Base-by-base conservation (phyloP, 805 yeast species). In the Huiozyma sinensis region DNA sequence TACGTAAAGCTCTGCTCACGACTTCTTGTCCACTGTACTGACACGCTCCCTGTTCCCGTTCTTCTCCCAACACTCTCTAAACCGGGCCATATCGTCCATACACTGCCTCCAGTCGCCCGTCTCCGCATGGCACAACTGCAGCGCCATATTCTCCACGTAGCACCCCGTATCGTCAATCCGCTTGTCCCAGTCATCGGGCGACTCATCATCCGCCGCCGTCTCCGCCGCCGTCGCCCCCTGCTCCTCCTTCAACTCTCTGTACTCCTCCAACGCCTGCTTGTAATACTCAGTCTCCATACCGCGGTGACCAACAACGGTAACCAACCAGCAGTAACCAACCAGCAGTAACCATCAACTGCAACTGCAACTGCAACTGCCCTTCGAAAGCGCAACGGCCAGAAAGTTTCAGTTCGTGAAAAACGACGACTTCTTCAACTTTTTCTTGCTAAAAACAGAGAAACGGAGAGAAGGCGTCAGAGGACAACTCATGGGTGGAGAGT, bases 51-150 rank as follows among this genome's bases (percentile, higher is more conserved):
- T 66, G 50, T 81, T 81, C 36, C 75, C 73, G 55, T 77, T 68
- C 11, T 47, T 54, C 7, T 65, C 72, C 88, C 88, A 81, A 63
- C 89, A 81, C 44, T 72, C 66, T 43, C 72, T 70, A 55, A 81
- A 80, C 11, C 72, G 75, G 32, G 66, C 65, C 83, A 80, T 82
- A 57, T 84, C 92, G 13, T 66, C 64, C 2, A 76, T 58, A 50
- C 94, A 83, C 53, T 77, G 64, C 43, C 94, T 65, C 95, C 95
- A 85, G 57, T 85, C 94, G 29, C 77, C 77, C 1, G 80, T 81
- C 47, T 83, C 94, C 4, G 87, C 88, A 56, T 82, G 88, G 52
- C 95, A 85, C 32, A 84, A 62, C 42, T 81, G 85, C 31, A 85
- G 64, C 11, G 76, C 76, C 56, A 79, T 61, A 53, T 85, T 85